A percentile compares a stretch with the other conserved stretches of the same genome.
Evolutionary conservation across 2,329 filamentous ascomycete genomes (phyloP).

Genomic region (Madurella mycetomatis): DNA sequence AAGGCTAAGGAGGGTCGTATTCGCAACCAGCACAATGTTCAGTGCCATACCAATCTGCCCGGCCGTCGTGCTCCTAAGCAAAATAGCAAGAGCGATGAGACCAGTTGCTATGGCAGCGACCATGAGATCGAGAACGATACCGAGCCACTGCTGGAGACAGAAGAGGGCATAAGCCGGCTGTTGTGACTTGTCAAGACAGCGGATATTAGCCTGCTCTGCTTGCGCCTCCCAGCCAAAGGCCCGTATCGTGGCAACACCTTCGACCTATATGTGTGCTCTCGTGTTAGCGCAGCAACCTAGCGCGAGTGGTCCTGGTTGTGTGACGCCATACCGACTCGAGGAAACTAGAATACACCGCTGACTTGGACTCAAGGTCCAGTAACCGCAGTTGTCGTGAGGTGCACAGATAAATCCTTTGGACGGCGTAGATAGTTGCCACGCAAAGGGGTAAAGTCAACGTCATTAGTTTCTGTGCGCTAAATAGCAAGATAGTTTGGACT

Average conservation of each 20-base stretch:
- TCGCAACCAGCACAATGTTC: constrained; percentile 34
- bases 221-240: constrained; percentile 29
- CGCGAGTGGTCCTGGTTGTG: too few relatives aligned
- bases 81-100: constrained; percentile 28
- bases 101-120: constrained; percentile 43
- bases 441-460: constrained; percentile 44
- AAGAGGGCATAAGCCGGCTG: constrained; percentile 47
- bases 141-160: constrained; percentile 50
- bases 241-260: constrained; percentile 29
- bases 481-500: constrained; percentile 43
- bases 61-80: constrained; percentile 24
- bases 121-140: constrained; percentile 46
- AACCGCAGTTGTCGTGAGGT: constrained; percentile 54
- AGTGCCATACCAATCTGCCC: constrained; percentile 35
- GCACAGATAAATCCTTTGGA: constrained; percentile 49
- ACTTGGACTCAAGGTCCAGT: constrained; percentile 51
- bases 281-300: too few relatives aligned
- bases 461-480: constrained; percentile 42
- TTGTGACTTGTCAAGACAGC: constrained; percentile 41
- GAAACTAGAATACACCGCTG: constrained; percentile 41
- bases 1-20: constrained; percentile 33
- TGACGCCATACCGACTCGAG: constrained; percentile 34
- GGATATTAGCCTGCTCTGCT: constrained; percentile 16
- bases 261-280: constrained; percentile 12
- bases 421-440: constrained; percentile 35